Evolutionary conservation across 2,329 filamentous ascomycete genomes (phyloP).

Genomic region (Didymella sp.): DNA sequence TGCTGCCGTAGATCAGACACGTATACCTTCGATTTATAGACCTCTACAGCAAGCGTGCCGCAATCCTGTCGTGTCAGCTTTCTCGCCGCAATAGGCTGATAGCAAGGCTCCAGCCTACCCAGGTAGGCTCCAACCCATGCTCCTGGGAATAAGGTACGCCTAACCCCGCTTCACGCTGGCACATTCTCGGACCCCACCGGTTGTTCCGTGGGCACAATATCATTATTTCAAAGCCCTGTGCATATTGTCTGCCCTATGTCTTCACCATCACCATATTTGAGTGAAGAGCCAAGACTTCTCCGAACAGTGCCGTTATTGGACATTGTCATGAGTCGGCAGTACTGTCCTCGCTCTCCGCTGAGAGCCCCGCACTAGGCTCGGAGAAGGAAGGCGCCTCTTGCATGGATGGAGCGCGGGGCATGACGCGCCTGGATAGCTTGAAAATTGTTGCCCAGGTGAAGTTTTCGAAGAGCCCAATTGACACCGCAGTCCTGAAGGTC

Average conservation of each 20-base stretch:
- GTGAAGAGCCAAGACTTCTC: background rate
- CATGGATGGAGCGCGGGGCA: slow-evolving; percentile 21
- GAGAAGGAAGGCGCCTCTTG: background rate
- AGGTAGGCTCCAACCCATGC: slow-evolving; percentile 3
- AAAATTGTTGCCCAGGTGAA: slow-evolving; percentile 32
- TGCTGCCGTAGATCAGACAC: background rate
- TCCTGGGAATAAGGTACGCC: slow-evolving; percentile 7
- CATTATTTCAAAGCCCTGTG: too few species aligned
- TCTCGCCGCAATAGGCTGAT: slow-evolving; percentile 6
- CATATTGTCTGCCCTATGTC: background rate
- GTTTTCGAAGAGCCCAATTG: slow-evolving; percentile 29
- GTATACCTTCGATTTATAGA: background rate
- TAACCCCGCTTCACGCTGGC: slow-evolving; percentile 10
- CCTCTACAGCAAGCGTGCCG: background rate
- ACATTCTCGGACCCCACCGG: background rate
- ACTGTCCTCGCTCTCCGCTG: slow-evolving; percentile 11
- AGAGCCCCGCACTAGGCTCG: slow-evolving; percentile 4
- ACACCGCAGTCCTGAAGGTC: slow-evolving; percentile 33
- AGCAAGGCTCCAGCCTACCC: slow-evolving; percentile 7
- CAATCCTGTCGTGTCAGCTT: background rate
- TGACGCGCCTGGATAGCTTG: slow-evolving; percentile 30
- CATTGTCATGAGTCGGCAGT: slow-evolving; percentile 16
- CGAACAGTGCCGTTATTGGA: slow-evolving; percentile 9
- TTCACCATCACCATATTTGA: background rate
- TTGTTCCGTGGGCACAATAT: background rate